Base-by-base conservation (phyloP, 495 filamentous ascomycete genomes). In the Schizothecium vesticola region DNA sequence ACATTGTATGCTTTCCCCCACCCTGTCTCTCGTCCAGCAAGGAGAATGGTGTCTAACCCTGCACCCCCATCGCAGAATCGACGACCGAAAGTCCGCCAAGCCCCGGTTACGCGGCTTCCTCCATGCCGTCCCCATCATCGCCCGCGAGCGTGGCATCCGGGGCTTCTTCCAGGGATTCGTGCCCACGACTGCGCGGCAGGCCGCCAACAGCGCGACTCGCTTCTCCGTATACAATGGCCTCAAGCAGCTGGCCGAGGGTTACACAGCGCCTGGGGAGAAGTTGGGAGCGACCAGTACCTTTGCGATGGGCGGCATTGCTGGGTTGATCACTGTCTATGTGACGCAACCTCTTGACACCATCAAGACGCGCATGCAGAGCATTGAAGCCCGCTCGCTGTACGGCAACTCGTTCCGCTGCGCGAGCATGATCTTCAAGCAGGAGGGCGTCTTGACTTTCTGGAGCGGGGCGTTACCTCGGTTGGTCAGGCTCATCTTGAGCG, bases 151-250 rank as follows among this genome's bases (percentile, higher is more conserved):
- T 70, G 95, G 95, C 25, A 72, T 97, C 61, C 86, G 89, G 51
- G 96, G 94, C 29, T 97, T 99, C 83, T 95, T 99, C 85, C 92
- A 97, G 77, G 95, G 95, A 31, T 93, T 99, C 76, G 89, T 97
- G 2, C 95, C 95, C 0, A 99, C 95, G 1, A 97, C 95, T 4
- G 93, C 93, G 13, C 85, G 95, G 61, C 95, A 99, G 75, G 92
- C 94, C 24, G 96, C 95, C 56, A 99, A 99, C 76, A 94, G 91
- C 31, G 95, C 94, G 1, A 89, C 88, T 0, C 85, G 95, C 33
- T 99, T 99, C 73, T 90, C 91, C 16, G 90, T 91, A 26, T 99
- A 99, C 77, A 97, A 92, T 3, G 89, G 87, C 29, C 82, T 99
- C 59, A 93, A 92, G 79, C 95, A 99, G 77, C 78, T 97, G 55